Base-by-base conservation (phyloP, 352 stramenopile genomes). In the Phytophthora melonis region DNA sequence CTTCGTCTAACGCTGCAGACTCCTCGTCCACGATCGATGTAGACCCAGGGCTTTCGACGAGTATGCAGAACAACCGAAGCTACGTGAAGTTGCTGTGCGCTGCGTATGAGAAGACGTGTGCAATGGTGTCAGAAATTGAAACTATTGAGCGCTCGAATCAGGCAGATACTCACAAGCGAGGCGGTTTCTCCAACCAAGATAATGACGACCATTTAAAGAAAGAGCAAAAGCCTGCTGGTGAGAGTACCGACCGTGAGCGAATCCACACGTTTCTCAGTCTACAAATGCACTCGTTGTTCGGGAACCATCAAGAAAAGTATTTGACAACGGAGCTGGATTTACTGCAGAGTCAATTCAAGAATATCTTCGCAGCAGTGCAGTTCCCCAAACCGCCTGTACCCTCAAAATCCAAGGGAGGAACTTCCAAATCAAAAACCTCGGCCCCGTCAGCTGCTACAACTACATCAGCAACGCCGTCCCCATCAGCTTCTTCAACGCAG, bases 281-380 rank as follows among this genome's bases (percentile, higher is more conserved):
- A 1, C 89, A 95, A 66, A 77, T 95, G 19, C 89, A 95, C 61
- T 93, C 87, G 11, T 77, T 95, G 7, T 95, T 95, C 68, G 89
- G 82, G 0, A 89, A 75, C 41, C 89, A 95, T 66, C 87, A 82
- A 0, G 80, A 91, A 36, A 83, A 81, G 32, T 95, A 95, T 66
- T 66, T 93, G 18, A 60, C 77, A 25, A 89, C 83, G 13, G 89
- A 95, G 32, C 66, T 94, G 18, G 87, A 93, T 47, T 61, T 95
- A 18, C 58, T 90, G 7, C 79, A 92, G 57, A 47, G 62, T 3
- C 76, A 83, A 36, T 91, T 87, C 64, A 79, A 79, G 47, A 66
- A 78, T 1, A 79, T 87, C 21, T 63, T 89, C 11, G 50, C 62
- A 1, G 21, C 70, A 50, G 75, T 93, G n/a, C 71, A 78, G 55